Evolutionary conservation across 306 rosid genomes (phyloP).

Genomic region (Vigna unguiculata): DNA sequence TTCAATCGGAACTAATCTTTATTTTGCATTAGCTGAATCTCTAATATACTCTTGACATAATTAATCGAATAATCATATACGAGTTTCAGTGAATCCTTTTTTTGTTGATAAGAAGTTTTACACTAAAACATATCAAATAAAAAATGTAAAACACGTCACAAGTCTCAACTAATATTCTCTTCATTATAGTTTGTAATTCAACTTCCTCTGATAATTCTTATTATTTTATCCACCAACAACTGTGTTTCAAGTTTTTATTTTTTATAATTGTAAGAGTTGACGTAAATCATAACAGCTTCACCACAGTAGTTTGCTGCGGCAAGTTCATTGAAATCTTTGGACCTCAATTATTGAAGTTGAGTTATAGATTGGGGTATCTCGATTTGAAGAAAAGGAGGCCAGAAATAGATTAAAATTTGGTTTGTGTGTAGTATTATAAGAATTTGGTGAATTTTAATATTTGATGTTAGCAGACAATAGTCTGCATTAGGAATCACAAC

Average conservation of each 20-base stretch:
- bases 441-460: too few species aligned
- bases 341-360: slow-evolving; percentile 23
- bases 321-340: background rate
- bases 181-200: background rate
- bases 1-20: too few species aligned
- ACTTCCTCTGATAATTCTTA: background rate
- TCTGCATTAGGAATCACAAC: too few species aligned
- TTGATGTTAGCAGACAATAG: too few species aligned
- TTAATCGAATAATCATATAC: background rate
- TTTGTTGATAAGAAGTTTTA: background rate
- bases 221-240: background rate
- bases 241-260: too few species aligned
- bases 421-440: too few species aligned
- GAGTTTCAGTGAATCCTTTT: background rate
- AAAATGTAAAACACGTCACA: background rate
- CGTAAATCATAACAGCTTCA: background rate
- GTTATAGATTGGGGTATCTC: background rate
- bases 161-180: background rate
- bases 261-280: too few species aligned
- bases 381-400: background rate
- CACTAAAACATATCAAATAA: too few species aligned
- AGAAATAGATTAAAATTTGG: too few species aligned
- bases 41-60: too few species aligned
- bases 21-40: too few species aligned
- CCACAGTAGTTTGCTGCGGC: background rate